Percentiles rank a stretch among this genome's conserved stretches.
Evolutionary conservation across 2,329 filamentous ascomycete species (phyloP).

Genomic region (Clarireedia paspali): DNA sequence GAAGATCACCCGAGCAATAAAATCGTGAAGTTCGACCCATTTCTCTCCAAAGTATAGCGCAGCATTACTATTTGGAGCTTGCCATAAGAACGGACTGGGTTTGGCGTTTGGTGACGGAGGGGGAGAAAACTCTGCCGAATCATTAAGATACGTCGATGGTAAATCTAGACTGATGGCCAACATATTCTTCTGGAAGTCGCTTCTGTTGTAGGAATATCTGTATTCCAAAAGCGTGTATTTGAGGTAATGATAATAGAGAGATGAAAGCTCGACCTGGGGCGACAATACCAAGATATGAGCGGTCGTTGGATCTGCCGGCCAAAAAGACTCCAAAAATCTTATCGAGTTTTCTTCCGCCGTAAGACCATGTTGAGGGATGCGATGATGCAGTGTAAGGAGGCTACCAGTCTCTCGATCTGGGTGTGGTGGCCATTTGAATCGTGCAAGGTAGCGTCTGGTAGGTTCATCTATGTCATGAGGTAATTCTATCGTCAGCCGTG

Average conservation of each 20-base stretch:
- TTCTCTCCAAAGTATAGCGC: conserved; percentile 75
- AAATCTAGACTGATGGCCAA: conserved; percentile 76
- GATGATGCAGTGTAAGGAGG: conserved; percentile 64
- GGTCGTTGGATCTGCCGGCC: conserved; percentile 55
- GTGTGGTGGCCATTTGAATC: conserved; percentile 60
- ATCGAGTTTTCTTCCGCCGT: conserved; percentile 64
- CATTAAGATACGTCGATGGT: conserved; percentile 57
- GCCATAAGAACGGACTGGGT: conserved; percentile 60
- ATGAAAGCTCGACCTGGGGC: conserved; percentile 70
- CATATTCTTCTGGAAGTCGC: conserved; percentile 46
- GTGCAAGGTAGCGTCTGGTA: conserved; percentile 53
- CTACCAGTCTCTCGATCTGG: conserved; percentile 34
- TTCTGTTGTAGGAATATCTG: conserved; percentile 53
- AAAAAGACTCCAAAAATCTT: conserved; percentile 80
- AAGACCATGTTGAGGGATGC: conserved; percentile 53
- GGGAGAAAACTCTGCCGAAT: conserved; percentile 44
- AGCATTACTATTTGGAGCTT: conserved; percentile 76
- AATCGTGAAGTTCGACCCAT: conserved; percentile 80
- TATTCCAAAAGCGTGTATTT: conserved; percentile 74
- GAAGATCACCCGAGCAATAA: conserved; percentile 45
- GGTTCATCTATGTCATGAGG: conserved; percentile 61
- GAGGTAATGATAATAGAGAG: conserved; percentile 78
- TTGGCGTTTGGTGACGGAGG: conserved; percentile 28
- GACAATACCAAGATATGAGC: conserved; percentile 82
- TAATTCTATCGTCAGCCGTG: conserved; percentile 78